These are phyloP conservation scores for Fusarium marasasianum DNA, from an alignment of 2,329 filamentous ascomycete genomes.

Conservation along the genomic window DNA sequence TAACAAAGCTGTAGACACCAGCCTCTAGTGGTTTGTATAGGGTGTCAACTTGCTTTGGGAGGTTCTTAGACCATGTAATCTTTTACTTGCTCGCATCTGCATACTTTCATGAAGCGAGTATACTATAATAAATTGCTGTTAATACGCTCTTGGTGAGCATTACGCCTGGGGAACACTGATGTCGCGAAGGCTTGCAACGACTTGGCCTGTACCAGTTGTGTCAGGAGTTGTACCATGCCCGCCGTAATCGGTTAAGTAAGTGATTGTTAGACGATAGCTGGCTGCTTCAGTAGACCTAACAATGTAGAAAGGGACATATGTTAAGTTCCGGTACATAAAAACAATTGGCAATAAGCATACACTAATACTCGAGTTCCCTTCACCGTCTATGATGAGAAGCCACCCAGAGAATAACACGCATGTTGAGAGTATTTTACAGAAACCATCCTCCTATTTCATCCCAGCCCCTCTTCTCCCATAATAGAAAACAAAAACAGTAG, in stretches of 20 bases:
- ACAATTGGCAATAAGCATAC: slow-evolving; percentile 51
- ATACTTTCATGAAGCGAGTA: not conserved
- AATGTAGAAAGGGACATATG: not conserved
- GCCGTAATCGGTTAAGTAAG: not conserved
- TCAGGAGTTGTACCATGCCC: not conserved
- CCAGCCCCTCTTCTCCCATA: slow-evolving; percentile 36
- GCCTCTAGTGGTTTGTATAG: not conserved
- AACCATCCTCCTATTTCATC: slow-evolving; percentile 42
- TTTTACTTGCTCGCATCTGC: slow-evolving; percentile 4
- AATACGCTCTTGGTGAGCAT: not conserved
- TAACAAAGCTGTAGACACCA: not conserved
- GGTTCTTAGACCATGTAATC: slow-evolving; percentile 17
- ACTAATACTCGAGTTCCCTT: slow-evolving; percentile 54
- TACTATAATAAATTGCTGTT: not conserved
- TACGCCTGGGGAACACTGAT: not conserved
- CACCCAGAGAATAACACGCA: slow-evolving; percentile 51
- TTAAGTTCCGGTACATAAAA: slow-evolving; percentile 14
- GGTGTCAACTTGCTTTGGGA: not conserved
- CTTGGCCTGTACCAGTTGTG: not conserved
- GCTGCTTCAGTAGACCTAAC: not conserved
- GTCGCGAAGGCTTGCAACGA: not conserved
- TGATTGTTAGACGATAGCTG: not conserved
- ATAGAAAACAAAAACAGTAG: slow-evolving; percentile 30
- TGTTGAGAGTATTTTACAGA: slow-evolving; percentile 63
- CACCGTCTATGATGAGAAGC: slow-evolving; percentile 60